Percentiles rank a stretch among this genome's conserved stretches.
phyloP scores from a whole-genome alignment of 257 asterid species.

The Plectranthus barbatus region DNA sequence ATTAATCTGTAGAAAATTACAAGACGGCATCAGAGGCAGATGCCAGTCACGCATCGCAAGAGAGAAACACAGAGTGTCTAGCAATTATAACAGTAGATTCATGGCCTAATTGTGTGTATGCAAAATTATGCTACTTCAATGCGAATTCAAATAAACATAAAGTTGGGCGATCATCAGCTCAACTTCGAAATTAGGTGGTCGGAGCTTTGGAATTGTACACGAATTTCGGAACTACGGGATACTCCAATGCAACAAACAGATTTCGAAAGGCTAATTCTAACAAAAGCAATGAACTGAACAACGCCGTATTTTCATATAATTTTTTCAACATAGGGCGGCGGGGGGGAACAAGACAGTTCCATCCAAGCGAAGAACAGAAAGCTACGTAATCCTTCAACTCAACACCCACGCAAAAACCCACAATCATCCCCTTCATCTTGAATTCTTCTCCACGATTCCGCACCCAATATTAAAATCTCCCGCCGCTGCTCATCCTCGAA shows the following conservation, averaged over 20 bases:
- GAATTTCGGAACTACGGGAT: background rate
- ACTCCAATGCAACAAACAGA: background rate
- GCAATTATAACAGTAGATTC: background rate
- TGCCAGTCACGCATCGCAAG: background rate
- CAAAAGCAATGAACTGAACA: background rate
- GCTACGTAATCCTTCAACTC: slow-evolving; percentile 40
- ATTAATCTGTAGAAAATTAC: slow-evolving; percentile 46
- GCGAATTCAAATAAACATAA: background rate
- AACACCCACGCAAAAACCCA: slow-evolving; percentile 56
- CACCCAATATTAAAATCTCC: slow-evolving; percentile 66
- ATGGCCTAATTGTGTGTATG: background rate
- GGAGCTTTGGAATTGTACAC: background rate
- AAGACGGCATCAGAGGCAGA: slow-evolving; percentile 1
- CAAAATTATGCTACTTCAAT: background rate
- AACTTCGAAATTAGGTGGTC: too few relatives aligned
- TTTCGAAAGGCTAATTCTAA: too few relatives aligned
- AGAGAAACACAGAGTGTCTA: background rate
- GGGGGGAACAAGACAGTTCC: slow-evolving; percentile 71
- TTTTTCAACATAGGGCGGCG: too few relatives aligned
- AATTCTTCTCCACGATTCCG: slow-evolving; percentile 23
- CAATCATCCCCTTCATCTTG: slow-evolving; percentile 53
- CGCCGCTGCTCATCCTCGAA: slow-evolving; percentile 33
- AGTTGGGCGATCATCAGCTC: too few relatives aligned
- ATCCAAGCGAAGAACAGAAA: slow-evolving; percentile 71
- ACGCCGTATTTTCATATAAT: background rate